Evolutionary conservation across 495 filamentous ascomycete genomes (phyloP), one percentile per base, ranked within the genome.

Genomic region (Aspergillus diversus): DNA sequence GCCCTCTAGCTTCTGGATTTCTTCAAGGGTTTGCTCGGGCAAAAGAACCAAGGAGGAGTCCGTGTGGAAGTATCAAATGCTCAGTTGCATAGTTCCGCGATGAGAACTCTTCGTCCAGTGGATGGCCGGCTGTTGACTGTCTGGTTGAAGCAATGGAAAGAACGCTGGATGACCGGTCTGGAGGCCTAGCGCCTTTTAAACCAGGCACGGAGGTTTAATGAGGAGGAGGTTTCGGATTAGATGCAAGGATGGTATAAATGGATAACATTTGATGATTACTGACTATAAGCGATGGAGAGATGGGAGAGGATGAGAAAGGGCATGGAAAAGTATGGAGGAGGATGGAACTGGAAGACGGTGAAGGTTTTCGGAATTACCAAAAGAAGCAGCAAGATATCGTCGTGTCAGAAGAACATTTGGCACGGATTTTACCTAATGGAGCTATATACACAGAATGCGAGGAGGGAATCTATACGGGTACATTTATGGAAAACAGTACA

Each of bases 1-100:
- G 56, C 56, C 4, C 16, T 33, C 3, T 21, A 68, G 39, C 55
- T 73, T 9, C 33, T 72, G 9, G 60, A 61, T 5, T 71, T 72
- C 59, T 72, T 64, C 37, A n/a, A 37, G 16, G 33, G 34, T 2
- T 13, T 53, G n/a, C 13, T 50, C 33, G 17, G 50, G 9, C 6
- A 27, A 33, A 55, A 46, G 15, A 35, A 33, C 27, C 33, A 39
- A 16, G 33, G 27, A 15, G 16, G 54, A 51, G n/a, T 34, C 7
- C 35, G 2, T 1, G 61, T 53, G 33, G 57, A 57, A 9, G 59
- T 58, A 5, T 15, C 13, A 7, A 33, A 63, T 12, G 57, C 63
- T 0, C 21, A 37, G 50, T 32, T 15, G 11, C 57, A 62, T 9
- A 70, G 68, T 51, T 31, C 49, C 15, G 65, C 61, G 3, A 63